phyloP scores from a whole-genome alignment of 2,329 filamentous ascomycete genomes.

The Akanthomyces lecanii region DNA sequence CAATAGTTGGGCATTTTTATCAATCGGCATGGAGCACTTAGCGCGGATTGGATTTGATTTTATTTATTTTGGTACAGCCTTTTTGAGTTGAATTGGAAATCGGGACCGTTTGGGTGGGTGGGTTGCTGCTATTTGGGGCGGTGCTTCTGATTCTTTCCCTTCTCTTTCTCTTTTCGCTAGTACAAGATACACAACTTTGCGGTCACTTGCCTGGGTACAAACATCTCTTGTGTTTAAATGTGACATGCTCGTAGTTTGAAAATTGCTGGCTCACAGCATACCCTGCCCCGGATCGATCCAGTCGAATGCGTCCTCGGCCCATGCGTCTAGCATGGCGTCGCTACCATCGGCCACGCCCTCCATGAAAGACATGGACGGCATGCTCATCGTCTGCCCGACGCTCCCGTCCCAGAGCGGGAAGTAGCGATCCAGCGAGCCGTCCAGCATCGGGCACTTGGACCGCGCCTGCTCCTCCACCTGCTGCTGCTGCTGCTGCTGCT shows the following conservation, averaged over 20 bases:
- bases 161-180: neutral
- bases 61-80: neutral
- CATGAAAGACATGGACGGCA: neutral
- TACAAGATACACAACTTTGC: neutral
- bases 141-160: neutral
- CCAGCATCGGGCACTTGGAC: slow-evolving; percentile 47
- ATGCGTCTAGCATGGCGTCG: slow-evolving; percentile 3
- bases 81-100: neutral
- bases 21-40: neutral
- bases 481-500: slow-evolving; percentile 13
- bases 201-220: neutral
- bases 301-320: neutral
- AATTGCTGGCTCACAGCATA: neutral
- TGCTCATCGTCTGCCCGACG: slow-evolving; percentile 18
- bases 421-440: slow-evolving; percentile 45
- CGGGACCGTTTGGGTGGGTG: neutral
- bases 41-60: neutral
- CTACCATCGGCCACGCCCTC: neutral
- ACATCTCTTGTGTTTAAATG: too few relatives aligned
- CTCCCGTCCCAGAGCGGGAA: slow-evolving; percentile 42
- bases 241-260: neutral
- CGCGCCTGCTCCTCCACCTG: slow-evolving; percentile 18
- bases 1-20: neutral
- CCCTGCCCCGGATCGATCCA: neutral
- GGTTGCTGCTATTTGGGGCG: neutral